Percentiles rank a stretch among this genome's conserved stretches.
Conservation (phyloP, 352 stramenopile species). For the Aphanomyces astaci region DNA sequence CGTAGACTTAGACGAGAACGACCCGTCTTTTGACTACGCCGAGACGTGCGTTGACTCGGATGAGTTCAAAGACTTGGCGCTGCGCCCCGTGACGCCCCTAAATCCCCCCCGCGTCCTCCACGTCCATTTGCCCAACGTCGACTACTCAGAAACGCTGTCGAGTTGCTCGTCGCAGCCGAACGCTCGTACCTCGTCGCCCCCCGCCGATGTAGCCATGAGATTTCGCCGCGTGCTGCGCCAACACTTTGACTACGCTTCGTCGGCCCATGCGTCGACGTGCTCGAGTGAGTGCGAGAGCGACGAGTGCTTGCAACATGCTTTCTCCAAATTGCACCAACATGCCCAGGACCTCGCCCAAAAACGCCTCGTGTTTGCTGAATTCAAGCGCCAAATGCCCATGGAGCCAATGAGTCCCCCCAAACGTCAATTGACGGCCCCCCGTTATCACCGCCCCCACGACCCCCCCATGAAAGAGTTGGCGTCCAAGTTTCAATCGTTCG, state of each 20-base stretch:
- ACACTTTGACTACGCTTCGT: constrained; percentile 44
- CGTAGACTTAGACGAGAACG: constrained; percentile 63
- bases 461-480: constrained; percentile 25
- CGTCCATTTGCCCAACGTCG: constrained; percentile 25
- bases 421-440: background rate
- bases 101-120: background rate
- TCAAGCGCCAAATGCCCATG: constrained; percentile 25
- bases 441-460: background rate
- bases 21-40: constrained; percentile 62
- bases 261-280: constrained; percentile 28
- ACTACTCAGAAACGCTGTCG: constrained; percentile 31
- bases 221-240: constrained; percentile 4
- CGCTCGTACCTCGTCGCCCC: background rate
- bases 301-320: constrained; percentile 30
- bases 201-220: background rate
- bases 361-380: constrained; percentile 2
- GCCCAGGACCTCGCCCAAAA: constrained; percentile 37
- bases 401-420: background rate
- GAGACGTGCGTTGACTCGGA: constrained; percentile 28
- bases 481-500: constrained; percentile 38
- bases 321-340: constrained; percentile 44
- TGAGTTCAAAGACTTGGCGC: background rate
- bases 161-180: background rate
- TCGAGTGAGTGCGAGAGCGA: constrained; percentile 14
- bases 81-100: constrained; percentile 9